phyloP scores from a whole-genome alignment of 116 monocot species.

The Dioscorea cayenensis region DNA sequence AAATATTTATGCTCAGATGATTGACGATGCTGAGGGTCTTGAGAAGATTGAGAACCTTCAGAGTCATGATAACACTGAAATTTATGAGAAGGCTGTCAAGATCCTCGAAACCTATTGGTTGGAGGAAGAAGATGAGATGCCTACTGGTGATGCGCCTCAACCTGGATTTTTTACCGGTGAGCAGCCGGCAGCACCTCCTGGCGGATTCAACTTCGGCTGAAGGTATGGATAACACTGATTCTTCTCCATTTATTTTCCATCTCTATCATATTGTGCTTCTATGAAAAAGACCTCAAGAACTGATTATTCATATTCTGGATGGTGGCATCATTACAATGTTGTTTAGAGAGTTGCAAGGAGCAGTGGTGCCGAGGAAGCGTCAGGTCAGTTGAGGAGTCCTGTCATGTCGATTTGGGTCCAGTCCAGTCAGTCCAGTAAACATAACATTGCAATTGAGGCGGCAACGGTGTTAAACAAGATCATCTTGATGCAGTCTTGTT shows the following conservation, averaged over 20 bases:
- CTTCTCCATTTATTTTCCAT: too few relatives aligned
- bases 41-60: conserved; percentile 82
- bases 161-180: conserved; percentile 28
- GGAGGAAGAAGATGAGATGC: conserved; percentile 59
- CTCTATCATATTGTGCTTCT: too few relatives aligned
- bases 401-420: neutral
- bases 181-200: conserved; percentile 28
- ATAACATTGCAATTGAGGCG: neutral
- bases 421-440: neutral
- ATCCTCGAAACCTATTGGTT: conserved; percentile 63
- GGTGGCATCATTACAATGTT: too few relatives aligned
- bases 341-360: neutral
- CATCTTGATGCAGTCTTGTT: too few relatives aligned
- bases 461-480: neutral
- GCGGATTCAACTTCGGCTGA: conserved; percentile 46
- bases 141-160: conserved; percentile 23
- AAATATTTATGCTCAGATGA: conserved; percentile 61
- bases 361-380: neutral
- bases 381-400: conserved; percentile 1
- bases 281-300: too few relatives aligned
- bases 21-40: conserved; percentile 69
- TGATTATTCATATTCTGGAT: too few relatives aligned
- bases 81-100: conserved; percentile 63
- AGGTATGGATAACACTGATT: neutral
- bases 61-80: conserved; percentile 65